Conservation (phyloP, 1,284 basidiomycete species). For the Moniliophthora roreri region DNA sequence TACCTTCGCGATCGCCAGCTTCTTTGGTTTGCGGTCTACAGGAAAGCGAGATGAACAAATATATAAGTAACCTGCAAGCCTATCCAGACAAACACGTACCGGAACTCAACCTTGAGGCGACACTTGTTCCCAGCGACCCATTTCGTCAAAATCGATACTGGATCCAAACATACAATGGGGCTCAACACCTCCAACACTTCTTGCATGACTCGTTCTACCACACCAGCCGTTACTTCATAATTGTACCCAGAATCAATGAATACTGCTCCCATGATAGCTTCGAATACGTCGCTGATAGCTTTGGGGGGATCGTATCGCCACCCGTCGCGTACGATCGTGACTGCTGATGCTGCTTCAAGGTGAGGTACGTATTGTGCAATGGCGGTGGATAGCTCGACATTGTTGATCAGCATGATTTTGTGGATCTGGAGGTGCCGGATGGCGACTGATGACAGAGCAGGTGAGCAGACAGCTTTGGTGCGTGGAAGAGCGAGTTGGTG, state of each 20-base stretch:
- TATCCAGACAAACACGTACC: constrained; percentile 26
- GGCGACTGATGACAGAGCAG: constrained; percentile 68
- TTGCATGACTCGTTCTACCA: constrained; percentile 61
- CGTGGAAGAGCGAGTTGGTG: constrained; percentile 73
- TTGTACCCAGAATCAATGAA: constrained; percentile 79
- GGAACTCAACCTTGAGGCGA: constrained; percentile 27
- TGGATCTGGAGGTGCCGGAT: constrained; percentile 69
- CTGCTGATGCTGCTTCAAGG: constrained; percentile 50
- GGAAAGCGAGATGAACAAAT: background rate
- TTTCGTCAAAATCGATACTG: constrained; percentile 63
- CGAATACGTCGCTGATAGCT: constrained; percentile 73
- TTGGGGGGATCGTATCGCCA: constrained; percentile 87
- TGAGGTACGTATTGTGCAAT: constrained; percentile 61
- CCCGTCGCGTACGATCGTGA: constrained; percentile 63
- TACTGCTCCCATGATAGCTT: constrained; percentile 83
- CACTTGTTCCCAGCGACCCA: constrained; percentile 65
- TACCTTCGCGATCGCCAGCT: constrained; percentile 5
- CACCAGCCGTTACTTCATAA: constrained; percentile 58
- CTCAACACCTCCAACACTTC: constrained; percentile 58
- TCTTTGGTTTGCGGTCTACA: no score
- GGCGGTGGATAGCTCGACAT: constrained; percentile 63
- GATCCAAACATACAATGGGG: constrained; percentile 62
- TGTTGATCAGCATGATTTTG: constrained; percentile 68
- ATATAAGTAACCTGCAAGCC: background rate
- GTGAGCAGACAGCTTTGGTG: constrained; percentile 70